Conservation (phyloP, 164 flowering plant species). For the Vitis labrusca region DNA sequence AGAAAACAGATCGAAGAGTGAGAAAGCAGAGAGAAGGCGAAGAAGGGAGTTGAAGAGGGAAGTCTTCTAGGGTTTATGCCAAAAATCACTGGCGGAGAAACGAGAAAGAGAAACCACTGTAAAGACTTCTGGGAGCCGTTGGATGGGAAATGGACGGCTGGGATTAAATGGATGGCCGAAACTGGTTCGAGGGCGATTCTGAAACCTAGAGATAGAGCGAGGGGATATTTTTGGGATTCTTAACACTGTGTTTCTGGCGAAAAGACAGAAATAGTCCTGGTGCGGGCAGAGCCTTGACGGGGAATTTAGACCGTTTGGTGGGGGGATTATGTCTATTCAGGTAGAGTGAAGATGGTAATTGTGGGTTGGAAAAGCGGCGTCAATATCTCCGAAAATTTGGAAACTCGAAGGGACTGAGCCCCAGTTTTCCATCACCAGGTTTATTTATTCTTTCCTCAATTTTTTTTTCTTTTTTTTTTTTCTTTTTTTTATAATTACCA, state of each 20-base stretch:
- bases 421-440: too few species aligned
- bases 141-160: slow-evolving; percentile 12
- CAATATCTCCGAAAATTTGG: too few species aligned
- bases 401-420: too few species aligned
- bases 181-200: neutral
- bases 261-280: neutral
- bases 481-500: too few species aligned
- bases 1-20: neutral
- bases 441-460: too few species aligned
- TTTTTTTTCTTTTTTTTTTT: too few species aligned
- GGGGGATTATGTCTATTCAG: neutral
- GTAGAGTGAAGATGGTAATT: neutral
- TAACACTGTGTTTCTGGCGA: neutral
- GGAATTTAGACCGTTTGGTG: neutral
- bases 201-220: neutral
- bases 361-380: too few species aligned
- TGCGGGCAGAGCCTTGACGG: neutral
- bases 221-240: neutral
- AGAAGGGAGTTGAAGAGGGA: neutral
- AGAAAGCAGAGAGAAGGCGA: slow-evolving; percentile 8
- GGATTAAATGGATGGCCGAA: slow-evolving; percentile 1
- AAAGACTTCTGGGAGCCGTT: slow-evolving; percentile 12
- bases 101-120: slow-evolving; percentile 9
- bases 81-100: slow-evolving; percentile 2
- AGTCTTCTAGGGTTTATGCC: slow-evolving; percentile 14